phyloP scores from a whole-genome alignment of 768 basidiomycete species.

The Tricholoma saponaceum region DNA sequence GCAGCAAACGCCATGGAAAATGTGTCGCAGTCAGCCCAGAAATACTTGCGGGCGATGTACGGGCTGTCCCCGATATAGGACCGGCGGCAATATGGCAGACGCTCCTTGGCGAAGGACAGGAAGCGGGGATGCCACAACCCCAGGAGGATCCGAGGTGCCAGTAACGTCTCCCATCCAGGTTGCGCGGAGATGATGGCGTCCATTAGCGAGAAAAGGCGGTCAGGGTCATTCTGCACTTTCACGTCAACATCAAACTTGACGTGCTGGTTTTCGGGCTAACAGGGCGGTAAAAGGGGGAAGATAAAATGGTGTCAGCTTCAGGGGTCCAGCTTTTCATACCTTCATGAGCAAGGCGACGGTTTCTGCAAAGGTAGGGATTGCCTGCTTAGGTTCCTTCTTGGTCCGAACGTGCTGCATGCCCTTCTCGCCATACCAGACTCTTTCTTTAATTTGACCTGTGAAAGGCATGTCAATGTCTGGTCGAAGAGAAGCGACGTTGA shows the following conservation, averaged over 20 bases:
- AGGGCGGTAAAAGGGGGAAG: neutral
- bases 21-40: conserved; percentile 83
- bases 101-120: conserved; percentile 66
- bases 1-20: conserved; percentile 82
- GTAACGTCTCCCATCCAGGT: conserved; percentile 64
- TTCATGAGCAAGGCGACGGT: conserved; percentile 77
- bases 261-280: conserved; percentile 68
- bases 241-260: conserved; percentile 88
- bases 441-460: conserved; percentile 64
- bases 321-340: conserved; percentile 34
- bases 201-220: conserved; percentile 79
- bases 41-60: conserved; percentile 74
- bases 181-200: conserved; percentile 60
- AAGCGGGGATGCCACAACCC: conserved; percentile 94
- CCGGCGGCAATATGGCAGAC: conserved; percentile 78
- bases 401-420: conserved; percentile 81
- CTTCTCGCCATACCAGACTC: conserved; percentile 64
- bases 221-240: conserved; percentile 90
- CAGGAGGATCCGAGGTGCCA: conserved; percentile 78
- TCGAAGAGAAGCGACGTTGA: neutral
- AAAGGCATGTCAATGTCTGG: neutral
- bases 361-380: conserved; percentile 88
- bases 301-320: conserved; percentile 9
- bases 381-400: conserved; percentile 71
- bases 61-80: conserved; percentile 81